A percentile compares a stretch with the other conserved stretches of the same genome.
phyloP scores from a whole-genome alignment of 306 rosid genomes.

The Prunus mume region DNA sequence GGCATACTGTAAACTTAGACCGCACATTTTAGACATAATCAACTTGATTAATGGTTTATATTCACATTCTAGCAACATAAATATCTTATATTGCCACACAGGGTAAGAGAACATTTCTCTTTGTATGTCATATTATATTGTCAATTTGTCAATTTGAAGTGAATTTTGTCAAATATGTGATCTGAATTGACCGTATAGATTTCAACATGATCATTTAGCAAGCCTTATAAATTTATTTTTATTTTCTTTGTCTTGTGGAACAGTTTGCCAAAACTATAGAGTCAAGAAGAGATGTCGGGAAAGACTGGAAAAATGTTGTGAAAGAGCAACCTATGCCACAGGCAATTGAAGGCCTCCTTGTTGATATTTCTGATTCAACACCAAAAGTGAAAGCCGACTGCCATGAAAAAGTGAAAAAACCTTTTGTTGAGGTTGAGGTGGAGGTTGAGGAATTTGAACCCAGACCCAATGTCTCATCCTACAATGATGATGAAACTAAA shows the following conservation, averaged over 20 bases:
- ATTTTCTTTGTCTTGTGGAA: not conserved
- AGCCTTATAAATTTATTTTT: not conserved
- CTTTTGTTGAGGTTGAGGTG: not conserved
- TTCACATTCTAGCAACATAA: too few species aligned
- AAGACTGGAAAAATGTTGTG: not conserved
- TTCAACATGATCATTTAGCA: not conserved
- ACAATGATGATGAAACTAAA: conserved; percentile 7
- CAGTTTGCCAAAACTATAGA: conserved; percentile 5
- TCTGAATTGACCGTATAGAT: too few species aligned
- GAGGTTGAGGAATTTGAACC: conserved; percentile 18
- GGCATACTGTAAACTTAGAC: too few species aligned
- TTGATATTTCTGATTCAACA: not conserved
- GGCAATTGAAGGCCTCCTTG: conserved; percentile 19
- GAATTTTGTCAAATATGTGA: too few species aligned
- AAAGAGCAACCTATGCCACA: conserved; percentile 17
- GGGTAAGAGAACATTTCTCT: too few species aligned
- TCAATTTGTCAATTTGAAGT: too few species aligned
- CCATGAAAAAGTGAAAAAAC: not conserved
- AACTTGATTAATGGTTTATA: too few species aligned
- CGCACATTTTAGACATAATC: too few species aligned
- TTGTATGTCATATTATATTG: too few species aligned
- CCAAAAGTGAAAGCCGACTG: not conserved
- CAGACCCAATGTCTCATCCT: not conserved
- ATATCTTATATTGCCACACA: too few species aligned
- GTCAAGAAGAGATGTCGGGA: conserved; percentile 14